Evolutionary conservation across 345 rosid species (phyloP), one percentile per base, ranked within the genome.

Genomic region (Melastoma malabathricum): DNA sequence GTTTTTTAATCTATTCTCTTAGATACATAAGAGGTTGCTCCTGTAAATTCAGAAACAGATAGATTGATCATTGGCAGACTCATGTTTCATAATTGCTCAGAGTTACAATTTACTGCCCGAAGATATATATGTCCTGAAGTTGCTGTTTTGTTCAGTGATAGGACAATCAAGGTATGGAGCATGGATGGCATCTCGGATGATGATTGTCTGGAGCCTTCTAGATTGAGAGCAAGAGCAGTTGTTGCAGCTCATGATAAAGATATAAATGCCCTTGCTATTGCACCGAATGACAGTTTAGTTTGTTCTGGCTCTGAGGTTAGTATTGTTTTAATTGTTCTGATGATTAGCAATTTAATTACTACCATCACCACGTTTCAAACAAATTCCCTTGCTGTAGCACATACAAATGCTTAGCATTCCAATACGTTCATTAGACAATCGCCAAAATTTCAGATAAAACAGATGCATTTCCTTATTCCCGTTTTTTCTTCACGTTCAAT

Each of bases 221-320:
- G 61, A 68, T 82, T 92, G 75, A 92, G 81, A 74, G 68, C 83
- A 43, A 87, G 82, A 76, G 89, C 96, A 72, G 82, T 80, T 62
- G 89, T 92, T 3, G 87, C 93, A 38, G 96, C 98, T 19, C 98
- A 92, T 62, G 82, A 81, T 58, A 92, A 87, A 63, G 96, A 84
- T 68, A 87, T 92, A 62, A 92, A 86, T 71, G 82, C 95, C 0
- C 60, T 92, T 62, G 98, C 93, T 44, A 68, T 92, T 56, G 82
- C 96, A 58, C 89, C 95, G 34, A 82, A 92, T 67, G 96, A 92
- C 60, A 80, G 76, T 64, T 74, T 87, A 54, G 95, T 80, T 66
- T 87, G 96, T 65, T 84, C 84, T 68, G 96, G 95, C 58, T 92
- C 98, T 31, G 92, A 82, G 93, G 98, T 87, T 60, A 62, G 75